Evolutionary conservation across 2,329 filamentous ascomycete species (phyloP).

Genomic region (Alternaria conjuncta): DNA sequence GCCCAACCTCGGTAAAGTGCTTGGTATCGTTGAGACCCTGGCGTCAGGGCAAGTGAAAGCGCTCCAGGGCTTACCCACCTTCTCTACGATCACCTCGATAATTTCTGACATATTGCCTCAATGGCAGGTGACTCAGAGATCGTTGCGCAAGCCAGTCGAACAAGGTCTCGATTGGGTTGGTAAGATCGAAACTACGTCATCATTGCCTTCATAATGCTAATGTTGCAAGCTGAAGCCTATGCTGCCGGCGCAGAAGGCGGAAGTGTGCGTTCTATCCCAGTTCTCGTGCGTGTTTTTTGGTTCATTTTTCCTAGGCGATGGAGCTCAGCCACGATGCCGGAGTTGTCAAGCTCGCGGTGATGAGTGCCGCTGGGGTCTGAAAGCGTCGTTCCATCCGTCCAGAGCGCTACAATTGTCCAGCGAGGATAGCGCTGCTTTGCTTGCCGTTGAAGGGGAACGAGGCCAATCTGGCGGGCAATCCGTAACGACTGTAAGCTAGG

Average conservation of each 20-base stretch:
- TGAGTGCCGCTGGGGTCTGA: neutral
- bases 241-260: neutral
- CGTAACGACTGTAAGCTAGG: neutral
- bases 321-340: neutral
- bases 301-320: neutral
- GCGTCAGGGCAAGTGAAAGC: neutral
- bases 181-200: neutral
- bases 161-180: neutral
- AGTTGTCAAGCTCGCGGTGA: neutral
- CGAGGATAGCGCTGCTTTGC: neutral
- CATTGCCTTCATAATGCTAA: neutral
- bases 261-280: neutral
- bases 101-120: neutral
- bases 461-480: neutral
- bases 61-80: neutral
- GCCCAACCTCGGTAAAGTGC: neutral
- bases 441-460: neutral
- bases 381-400: neutral
- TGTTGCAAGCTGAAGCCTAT: neutral
- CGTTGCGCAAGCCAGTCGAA: neutral
- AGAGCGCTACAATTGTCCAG: neutral
- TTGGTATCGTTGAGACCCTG: neutral
- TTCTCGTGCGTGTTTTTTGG: neutral
- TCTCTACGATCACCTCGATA: neutral
- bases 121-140: neutral